Conservation (phyloP, 305 asterid genomes). For the Fraxinus platypoda region DNA sequence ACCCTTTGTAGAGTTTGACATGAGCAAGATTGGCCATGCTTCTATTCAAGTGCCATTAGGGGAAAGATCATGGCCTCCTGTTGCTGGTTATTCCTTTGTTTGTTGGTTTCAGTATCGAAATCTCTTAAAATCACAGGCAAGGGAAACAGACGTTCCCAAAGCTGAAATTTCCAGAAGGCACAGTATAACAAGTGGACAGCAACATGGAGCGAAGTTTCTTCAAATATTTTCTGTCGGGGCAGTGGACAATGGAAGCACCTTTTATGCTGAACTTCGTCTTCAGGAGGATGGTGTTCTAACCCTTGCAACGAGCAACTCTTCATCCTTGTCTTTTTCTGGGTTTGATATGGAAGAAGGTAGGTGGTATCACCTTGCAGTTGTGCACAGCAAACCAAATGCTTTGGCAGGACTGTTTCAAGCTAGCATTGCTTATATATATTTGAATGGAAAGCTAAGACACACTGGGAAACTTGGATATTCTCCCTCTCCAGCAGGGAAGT, state of each 20-base stretch:
- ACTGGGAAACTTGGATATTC: conserved; percentile 98
- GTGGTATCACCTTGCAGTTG: conserved; percentile 99
- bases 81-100: conserved; percentile 97
- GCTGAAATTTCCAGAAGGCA: conserved; percentile 56
- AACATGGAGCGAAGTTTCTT: conserved; percentile 56
- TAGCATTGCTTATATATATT: conserved; percentile 89
- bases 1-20: conserved; percentile 94
- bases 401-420: conserved; percentile 99
- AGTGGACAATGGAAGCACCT: conserved; percentile 63
- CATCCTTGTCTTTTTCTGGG: conserved; percentile 86
- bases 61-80: conserved; percentile 99
- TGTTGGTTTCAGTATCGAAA: conserved; percentile 96
- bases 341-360: conserved; percentile 95
- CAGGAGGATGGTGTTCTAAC: conserved; percentile 91
- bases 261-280: conserved; percentile 85
- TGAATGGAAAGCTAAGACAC: conserved; percentile 90
- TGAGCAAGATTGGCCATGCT: conserved; percentile 95
- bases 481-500: conserved; percentile 91
- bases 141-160: conserved; percentile 66
- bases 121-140: conserved; percentile 62
- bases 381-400: conserved; percentile 99
- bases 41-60: conserved; percentile 98
- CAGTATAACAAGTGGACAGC: conserved; percentile 47
- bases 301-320: conserved; percentile 93
- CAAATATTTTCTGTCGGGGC: conserved; percentile 92